Percentiles rank a stretch among this genome's conserved stretches.
Conservation (phyloP, 441 rosid genomes). For the Oxalis stricta region DNA sequence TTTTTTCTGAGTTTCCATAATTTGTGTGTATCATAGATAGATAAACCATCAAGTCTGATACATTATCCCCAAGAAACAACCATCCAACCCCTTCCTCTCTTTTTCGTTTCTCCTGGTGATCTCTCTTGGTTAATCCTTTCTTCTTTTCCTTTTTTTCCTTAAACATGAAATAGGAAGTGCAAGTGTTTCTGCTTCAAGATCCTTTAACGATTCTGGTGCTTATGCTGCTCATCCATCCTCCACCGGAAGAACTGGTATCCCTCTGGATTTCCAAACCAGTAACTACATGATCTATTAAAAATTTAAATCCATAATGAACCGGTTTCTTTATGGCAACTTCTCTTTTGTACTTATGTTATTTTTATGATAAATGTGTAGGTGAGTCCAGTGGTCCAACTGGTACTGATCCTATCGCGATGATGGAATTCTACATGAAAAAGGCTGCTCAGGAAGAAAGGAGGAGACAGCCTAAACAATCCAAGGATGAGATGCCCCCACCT, state of each 20-base stretch:
- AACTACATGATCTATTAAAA: too few relatives aligned
- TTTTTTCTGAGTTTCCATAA: neutral
- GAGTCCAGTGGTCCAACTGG: conserved; percentile 33
- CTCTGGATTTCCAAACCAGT: neutral
- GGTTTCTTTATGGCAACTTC: neutral
- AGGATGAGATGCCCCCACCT: conserved; percentile 98
- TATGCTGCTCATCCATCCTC: conserved; percentile 18
- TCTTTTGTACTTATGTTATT: neutral
- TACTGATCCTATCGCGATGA: conserved; percentile 89
- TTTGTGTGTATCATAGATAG: neutral
- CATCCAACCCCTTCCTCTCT: too few relatives aligned
- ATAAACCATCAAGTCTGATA: too few relatives aligned
- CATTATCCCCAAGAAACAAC: too few relatives aligned
- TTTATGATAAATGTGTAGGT: conserved; percentile 16
- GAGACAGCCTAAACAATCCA: conserved; percentile 84
- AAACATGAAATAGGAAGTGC: conserved; percentile 25
- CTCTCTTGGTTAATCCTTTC: neutral
- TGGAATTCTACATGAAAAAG: conserved; percentile 96
- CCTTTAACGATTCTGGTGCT: conserved; percentile 17
- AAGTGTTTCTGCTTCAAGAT: conserved; percentile 28
- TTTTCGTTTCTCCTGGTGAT: neutral
- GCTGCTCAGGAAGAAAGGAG: conserved; percentile 89
- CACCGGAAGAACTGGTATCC: conserved; percentile 22
- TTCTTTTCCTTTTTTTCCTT: neutral
- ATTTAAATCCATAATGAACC: neutral